Percentiles rank a stretch among this genome's conserved stretches.
phyloP scores from a whole-genome alignment of 345 rosid genomes.

The Citrus unshiu region DNA sequence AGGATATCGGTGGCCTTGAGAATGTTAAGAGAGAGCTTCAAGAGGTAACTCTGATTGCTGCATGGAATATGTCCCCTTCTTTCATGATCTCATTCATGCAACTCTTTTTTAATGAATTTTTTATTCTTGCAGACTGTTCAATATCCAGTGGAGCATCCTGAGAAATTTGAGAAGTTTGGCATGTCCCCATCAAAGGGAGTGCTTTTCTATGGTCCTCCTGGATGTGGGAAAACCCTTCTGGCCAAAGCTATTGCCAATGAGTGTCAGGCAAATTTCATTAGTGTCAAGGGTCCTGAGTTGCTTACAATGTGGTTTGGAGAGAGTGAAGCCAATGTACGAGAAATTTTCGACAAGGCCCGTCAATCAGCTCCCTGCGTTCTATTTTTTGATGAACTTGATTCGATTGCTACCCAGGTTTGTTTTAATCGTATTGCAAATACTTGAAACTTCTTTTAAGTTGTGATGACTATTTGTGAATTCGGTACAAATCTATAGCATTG shows the following conservation, averaged over 20 bases:
- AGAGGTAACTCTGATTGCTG: constrained; percentile 49
- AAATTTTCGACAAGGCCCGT: constrained; percentile 95
- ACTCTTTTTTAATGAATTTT: background rate
- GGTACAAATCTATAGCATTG: background rate
- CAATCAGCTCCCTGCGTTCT: constrained; percentile 94
- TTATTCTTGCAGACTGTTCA: constrained; percentile 71
- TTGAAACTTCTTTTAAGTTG: background rate
- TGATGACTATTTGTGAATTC: background rate
- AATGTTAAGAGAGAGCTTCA: constrained; percentile 94
- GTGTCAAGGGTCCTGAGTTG: constrained; percentile 92
- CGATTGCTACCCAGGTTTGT: constrained; percentile 89
- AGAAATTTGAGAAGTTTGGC: constrained; percentile 93
- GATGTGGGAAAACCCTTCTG: constrained; percentile 94
- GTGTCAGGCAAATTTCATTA: constrained; percentile 96
- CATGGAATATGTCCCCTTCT: background rate
- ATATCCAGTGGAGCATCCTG: constrained; percentile 98
- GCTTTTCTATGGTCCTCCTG: constrained; percentile 95
- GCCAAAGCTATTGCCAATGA: constrained; percentile 98
- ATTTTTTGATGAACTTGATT: constrained; percentile 93
- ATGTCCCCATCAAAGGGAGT: constrained; percentile 99
- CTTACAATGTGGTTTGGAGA: constrained; percentile 99
- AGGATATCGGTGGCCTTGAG: constrained; percentile 94
- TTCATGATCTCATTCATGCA: background rate
- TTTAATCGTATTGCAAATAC: background rate
- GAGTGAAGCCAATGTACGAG: constrained; percentile 95